These are phyloP conservation scores for Aquilaria yunnanensis DNA, from an alignment of 345 rosid species.

Conservation along the genomic window DNA sequence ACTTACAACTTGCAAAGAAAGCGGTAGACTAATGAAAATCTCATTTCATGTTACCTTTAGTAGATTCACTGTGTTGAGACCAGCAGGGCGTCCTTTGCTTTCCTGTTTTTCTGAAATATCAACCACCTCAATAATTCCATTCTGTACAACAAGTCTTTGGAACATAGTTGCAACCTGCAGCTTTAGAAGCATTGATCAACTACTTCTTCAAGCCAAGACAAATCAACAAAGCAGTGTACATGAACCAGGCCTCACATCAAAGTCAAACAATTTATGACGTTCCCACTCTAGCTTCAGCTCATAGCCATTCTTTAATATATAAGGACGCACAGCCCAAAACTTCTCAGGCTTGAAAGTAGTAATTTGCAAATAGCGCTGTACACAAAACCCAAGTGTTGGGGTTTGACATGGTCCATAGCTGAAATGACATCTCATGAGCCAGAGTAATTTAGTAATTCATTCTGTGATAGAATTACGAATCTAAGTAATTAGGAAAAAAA, in stretches of 20 bases:
- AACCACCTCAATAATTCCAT: constrained; percentile 63
- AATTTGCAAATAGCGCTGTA: constrained; percentile 85
- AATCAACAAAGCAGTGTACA: neutral
- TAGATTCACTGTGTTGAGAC: constrained; percentile 92
- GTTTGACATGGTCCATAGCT: constrained; percentile 98
- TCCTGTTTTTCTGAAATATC: constrained; percentile 75
- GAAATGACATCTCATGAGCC: constrained; percentile 30
- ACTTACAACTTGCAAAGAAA: neutral
- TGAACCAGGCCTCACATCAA: constrained; percentile 50
- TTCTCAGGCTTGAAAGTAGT: constrained; percentile 84
- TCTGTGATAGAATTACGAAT: too few relatives aligned
- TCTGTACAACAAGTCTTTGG: constrained; percentile 64
- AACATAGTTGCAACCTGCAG: constrained; percentile 78
- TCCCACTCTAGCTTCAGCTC: constrained; percentile 95
- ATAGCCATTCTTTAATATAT: constrained; percentile 53
- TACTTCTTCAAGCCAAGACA: neutral
- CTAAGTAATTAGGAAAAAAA: neutral
- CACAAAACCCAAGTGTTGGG: constrained; percentile 97
- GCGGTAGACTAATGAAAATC: constrained; percentile 7
- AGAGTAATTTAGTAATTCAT: constrained; percentile 6
- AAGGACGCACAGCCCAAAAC: constrained; percentile 74
- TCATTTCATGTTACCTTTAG: constrained; percentile 57
- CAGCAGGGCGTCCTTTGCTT: constrained; percentile 76
- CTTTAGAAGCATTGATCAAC: constrained; percentile 9
- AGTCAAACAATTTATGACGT: constrained; percentile 77